These are phyloP conservation scores for Phytophthora crassamura DNA, from an alignment of 352 stramenopile species.

Conservation along the genomic window DNA sequence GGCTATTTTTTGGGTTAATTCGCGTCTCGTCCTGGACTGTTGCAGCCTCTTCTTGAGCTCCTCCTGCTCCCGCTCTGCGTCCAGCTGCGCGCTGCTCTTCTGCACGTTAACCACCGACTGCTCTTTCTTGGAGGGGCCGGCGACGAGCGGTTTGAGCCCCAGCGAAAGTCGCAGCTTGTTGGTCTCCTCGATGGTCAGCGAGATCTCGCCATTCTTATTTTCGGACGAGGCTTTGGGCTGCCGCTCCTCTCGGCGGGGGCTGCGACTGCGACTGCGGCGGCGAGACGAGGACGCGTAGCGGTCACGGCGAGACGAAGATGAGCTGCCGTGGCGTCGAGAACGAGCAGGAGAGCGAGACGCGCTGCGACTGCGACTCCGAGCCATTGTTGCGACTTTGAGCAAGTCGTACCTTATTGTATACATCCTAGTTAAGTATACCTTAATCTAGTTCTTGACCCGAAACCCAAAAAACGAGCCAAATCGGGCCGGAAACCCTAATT, in stretches of 20 bases:
- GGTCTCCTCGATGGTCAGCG: conserved; percentile 85
- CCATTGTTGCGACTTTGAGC: conserved; percentile 29
- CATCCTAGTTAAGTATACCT: too few species aligned
- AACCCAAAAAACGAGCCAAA: too few species aligned
- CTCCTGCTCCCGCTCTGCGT: conserved; percentile 51
- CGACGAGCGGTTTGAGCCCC: conserved; percentile 75
- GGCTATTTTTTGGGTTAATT: conserved; percentile 71
- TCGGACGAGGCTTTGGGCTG: conserved; percentile 12
- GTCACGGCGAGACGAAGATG: conserved; percentile 27
- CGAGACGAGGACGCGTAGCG: conserved; percentile 31
- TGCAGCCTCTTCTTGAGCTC: conserved; percentile 64
- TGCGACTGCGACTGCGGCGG: conserved; percentile 39
- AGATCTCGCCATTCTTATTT: conserved; percentile 83
- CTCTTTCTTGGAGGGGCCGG: conserved; percentile 54
- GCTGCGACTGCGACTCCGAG: conserved; percentile 40
- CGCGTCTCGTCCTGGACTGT: conserved; percentile 73
- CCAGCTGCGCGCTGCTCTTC: conserved; percentile 67
- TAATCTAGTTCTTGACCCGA: too few species aligned
- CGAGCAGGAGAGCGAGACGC: conserved; percentile 40
- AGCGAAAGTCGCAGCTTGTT: conserved; percentile 76
- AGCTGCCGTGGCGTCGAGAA: conserved; percentile 25
- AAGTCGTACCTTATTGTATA: too few species aligned
- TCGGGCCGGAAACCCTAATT: too few species aligned
- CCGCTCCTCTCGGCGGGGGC: conserved; percentile 23
- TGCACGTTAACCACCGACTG: conserved; percentile 68